Evolutionary conservation across 176 grass and related monocot genomes (phyloP).

Genomic region (Hyparrhenia diplandra): DNA sequence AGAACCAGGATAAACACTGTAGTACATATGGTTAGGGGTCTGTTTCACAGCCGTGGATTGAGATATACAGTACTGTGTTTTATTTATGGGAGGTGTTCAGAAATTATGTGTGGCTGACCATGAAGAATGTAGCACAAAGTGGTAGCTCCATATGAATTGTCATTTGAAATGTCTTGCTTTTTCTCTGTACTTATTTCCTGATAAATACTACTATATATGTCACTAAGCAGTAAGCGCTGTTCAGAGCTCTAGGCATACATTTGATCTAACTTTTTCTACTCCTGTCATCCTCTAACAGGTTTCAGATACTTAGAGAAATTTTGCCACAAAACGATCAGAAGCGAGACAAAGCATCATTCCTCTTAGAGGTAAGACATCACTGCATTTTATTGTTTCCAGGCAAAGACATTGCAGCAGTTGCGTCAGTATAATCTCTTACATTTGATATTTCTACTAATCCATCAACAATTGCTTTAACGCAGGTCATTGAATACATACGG

Average conservation of each 20-base stretch:
- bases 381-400: too few relatives aligned
- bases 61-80: not conserved
- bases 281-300: constrained; percentile 39
- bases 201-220: not conserved
- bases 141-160: not conserved
- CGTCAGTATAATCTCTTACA: not conserved
- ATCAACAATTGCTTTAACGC: not conserved
- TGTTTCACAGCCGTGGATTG: not conserved
- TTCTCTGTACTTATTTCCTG: not conserved
- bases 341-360: constrained; percentile 95
- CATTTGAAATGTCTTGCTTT: not conserved
- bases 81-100: not conserved
- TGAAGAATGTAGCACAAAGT: not conserved
- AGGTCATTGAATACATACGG: constrained; percentile 76
- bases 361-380: constrained; percentile 55
- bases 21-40: not conserved
- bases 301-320: constrained; percentile 94
- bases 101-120: not conserved
- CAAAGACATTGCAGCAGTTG: not conserved
- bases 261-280: not conserved
- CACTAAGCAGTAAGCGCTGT: not conserved
- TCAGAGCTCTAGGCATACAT: not conserved
- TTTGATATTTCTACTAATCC: not conserved
- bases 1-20: not conserved
- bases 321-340: constrained; percentile 97